These are phyloP conservation scores for Saccharomycopsis javanensis DNA, from an alignment of 805 yeast genomes.

Conservation along the genomic window DNA sequence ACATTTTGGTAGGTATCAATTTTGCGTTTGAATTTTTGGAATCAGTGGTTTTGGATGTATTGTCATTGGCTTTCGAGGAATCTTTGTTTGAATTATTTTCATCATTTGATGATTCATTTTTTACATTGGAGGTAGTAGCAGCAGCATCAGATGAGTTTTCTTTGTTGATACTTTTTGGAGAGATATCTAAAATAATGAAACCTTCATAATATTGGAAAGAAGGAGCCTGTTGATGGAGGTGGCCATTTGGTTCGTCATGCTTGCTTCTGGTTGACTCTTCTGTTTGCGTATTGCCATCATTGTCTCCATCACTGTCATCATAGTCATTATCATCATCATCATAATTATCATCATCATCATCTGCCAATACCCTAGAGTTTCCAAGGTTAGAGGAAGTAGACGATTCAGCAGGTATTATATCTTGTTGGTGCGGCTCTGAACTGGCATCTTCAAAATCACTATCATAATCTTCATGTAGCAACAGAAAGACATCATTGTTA, in stretches of 20 bases:
- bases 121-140: not conserved
- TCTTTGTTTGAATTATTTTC: not conserved
- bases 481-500: slow-evolving; percentile 6
- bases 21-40: not conserved
- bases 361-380: not conserved
- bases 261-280: slow-evolving; percentile 1
- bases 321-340: slow-evolving; percentile 21
- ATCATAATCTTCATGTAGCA: slow-evolving; percentile 15
- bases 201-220: slow-evolving; percentile 1
- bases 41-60: not conserved
- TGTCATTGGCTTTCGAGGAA: not conserved
- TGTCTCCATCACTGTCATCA: slow-evolving; percentile 10
- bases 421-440: not conserved
- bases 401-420: not conserved
- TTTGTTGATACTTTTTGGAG: not conserved
- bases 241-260: too few relatives aligned
- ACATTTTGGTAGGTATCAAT: slow-evolving; percentile 13
- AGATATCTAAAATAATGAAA: slow-evolving; percentile 2
- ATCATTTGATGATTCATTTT: not conserved
- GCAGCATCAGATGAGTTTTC: not conserved
- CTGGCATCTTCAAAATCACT: slow-evolving; percentile 18
- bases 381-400: not conserved
- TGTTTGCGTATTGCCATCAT: not conserved
- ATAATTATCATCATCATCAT: slow-evolving; percentile 16
- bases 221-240: too few relatives aligned